A percentile compares a stretch with the other conserved stretches of the same genome.
These are phyloP conservation scores for Paraphysoderma sedebokerense DNA, from an alignment of 371 early-diverging fungal genomes.

Conservation along the genomic window DNA sequence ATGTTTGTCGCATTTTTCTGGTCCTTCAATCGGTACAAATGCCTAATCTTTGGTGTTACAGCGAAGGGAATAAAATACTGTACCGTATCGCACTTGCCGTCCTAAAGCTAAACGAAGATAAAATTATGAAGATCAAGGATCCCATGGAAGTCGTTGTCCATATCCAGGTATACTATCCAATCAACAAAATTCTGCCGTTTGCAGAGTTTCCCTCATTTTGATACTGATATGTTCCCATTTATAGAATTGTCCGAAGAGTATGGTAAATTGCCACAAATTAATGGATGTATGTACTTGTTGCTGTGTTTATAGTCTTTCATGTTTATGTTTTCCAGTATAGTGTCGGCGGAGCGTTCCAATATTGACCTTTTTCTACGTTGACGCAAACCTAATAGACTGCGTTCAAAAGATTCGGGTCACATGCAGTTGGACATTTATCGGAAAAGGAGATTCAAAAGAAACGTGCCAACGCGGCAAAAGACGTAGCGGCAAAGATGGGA, in stretches of 20 bases:
- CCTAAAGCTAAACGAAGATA: slow-evolving; percentile 48
- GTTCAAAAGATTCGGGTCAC: not conserved
- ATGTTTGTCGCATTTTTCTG: slow-evolving; percentile 8
- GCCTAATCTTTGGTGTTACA: slow-evolving; percentile 2
- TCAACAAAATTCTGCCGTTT: not conserved
- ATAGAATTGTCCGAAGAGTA: slow-evolving; percentile 40
- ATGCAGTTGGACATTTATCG: not conserved
- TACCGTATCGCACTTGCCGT: slow-evolving; percentile 63
- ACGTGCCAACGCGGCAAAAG: not conserved
- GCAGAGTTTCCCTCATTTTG: not conserved
- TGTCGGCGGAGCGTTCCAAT: too few species aligned
- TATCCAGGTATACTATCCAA: slow-evolving; percentile 21
- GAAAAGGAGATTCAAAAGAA: not conserved
- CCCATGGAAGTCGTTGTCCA: slow-evolving; percentile 42
- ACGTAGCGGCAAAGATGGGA: too few species aligned
- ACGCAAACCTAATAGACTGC: too few species aligned
- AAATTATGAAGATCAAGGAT: slow-evolving; percentile 37
- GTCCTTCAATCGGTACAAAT: not conserved
- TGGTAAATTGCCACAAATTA: slow-evolving; percentile 49
- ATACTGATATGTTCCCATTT: slow-evolving; percentile 4
- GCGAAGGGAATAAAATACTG: slow-evolving; percentile 60
- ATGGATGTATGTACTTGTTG: slow-evolving; percentile 34
- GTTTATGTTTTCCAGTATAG: too few species aligned
- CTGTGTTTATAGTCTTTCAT: too few species aligned
- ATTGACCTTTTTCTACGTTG: too few species aligned